These are phyloP conservation scores for Zoysia matrella DNA, from an alignment of 202 grass and related monocot species.

Conservation along the genomic window DNA sequence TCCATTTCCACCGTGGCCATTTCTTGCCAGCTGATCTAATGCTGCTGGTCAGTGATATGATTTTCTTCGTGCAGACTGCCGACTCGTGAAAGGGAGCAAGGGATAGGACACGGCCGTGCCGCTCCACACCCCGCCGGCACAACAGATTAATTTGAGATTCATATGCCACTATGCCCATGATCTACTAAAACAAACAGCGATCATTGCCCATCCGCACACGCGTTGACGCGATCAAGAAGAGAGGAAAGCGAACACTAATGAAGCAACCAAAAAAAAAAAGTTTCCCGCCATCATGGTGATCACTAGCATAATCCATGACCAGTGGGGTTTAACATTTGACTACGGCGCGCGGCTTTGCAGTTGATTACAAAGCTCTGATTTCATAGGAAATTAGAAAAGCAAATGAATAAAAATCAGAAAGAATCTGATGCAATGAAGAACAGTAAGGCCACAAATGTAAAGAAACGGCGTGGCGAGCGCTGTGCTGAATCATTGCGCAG, in stretches of 20 bases:
- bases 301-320: conserved; percentile 5
- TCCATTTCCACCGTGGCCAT: no score
- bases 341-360: neutral
- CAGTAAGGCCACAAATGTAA: neutral
- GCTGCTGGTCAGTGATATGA: no score
- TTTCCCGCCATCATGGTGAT: conserved; percentile 22
- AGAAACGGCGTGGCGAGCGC: neutral
- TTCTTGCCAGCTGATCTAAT: no score
- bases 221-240: neutral
- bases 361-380: neutral
- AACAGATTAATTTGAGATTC: no score
- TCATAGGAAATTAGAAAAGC: conserved; percentile 22
- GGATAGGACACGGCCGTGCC: no score
- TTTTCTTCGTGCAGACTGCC: no score
- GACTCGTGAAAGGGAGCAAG: no score
- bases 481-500: conserved; percentile 29
- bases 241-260: neutral
- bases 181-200: neutral
- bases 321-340: neutral
- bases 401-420: neutral
- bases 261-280: neutral
- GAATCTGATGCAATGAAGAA: conserved; percentile 35
- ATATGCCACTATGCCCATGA: no score
- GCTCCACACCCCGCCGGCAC: no score
- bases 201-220: neutral